phyloP scores from a whole-genome alignment of 352 stramenopile genomes.

The Globisporangium parvum region DNA sequence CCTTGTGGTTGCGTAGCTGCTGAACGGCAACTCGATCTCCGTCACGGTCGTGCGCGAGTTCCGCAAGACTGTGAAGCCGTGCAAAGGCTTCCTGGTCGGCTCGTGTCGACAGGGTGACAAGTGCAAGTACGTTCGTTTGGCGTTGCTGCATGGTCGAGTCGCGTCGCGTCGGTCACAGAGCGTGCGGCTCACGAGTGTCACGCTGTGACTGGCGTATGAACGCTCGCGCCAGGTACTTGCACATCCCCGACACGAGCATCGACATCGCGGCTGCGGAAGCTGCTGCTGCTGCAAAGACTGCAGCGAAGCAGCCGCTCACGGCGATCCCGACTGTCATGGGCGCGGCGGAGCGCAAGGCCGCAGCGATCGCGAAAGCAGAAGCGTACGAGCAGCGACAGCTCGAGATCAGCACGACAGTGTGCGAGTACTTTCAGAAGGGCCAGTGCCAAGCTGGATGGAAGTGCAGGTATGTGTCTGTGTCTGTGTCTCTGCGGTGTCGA shows the following conservation, averaged over 20 bases:
- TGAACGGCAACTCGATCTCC: slow-evolving; percentile 48
- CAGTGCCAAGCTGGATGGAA: slow-evolving; percentile 28
- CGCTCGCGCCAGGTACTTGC: not conserved
- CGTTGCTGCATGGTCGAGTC: not conserved
- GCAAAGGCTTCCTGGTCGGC: slow-evolving; percentile 49
- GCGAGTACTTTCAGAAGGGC: slow-evolving; percentile 48
- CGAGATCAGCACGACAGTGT: slow-evolving; percentile 25
- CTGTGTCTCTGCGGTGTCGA: not conserved
- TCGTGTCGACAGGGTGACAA: slow-evolving; percentile 51
- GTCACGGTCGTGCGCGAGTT: slow-evolving; percentile 39
- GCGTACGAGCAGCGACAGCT: slow-evolving; percentile 15
- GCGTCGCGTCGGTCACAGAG: not conserved
- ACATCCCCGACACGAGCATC: not conserved
- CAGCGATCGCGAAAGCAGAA: slow-evolving; percentile 11
- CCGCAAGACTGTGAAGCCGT: slow-evolving; percentile 30
- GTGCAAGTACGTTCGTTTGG: slow-evolving; percentile 53
- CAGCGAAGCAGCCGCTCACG: not conserved
- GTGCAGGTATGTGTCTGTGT: slow-evolving; percentile 19
- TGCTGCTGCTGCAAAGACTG: not conserved
- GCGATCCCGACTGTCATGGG: not conserved
- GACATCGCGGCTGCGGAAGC: not conserved
- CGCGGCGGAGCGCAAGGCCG: not conserved
- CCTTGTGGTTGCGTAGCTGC: slow-evolving; percentile 10
- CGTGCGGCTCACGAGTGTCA: not conserved
- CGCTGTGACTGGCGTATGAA: not conserved